Percentiles rank a stretch among this genome's conserved stretches.
These are phyloP conservation scores for Sarocladiaceae sp. DNA, from an alignment of 2,329 filamentous ascomycete species.

Conservation along the genomic window DNA sequence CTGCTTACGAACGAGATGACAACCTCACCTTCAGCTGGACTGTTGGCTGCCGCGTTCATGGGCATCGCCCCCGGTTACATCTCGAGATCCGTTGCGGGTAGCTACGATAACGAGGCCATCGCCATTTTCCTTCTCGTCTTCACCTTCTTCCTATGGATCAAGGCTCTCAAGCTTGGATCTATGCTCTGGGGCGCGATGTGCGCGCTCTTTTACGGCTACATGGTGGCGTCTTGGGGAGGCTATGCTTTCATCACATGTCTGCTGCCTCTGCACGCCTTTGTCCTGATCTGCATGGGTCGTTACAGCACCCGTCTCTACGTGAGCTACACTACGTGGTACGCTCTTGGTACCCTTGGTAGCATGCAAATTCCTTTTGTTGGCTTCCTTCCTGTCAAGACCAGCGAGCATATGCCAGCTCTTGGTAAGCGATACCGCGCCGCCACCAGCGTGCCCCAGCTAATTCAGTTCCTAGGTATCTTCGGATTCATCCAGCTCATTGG, in stretches of 20 bases:
- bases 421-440: constrained; percentile 47
- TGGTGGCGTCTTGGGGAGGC: constrained; percentile 99
- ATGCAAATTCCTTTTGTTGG: constrained; percentile 99
- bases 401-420: constrained; percentile 96
- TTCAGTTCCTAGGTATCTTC: constrained; percentile 65
- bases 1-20: constrained; percentile 97
- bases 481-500: constrained; percentile 90
- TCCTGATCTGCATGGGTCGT: constrained; percentile 91
- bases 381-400: constrained; percentile 91
- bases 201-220: constrained; percentile 97
- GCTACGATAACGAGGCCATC: constrained; percentile 99
- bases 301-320: constrained; percentile 94
- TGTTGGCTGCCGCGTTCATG: constrained; percentile 93
- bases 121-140: constrained; percentile 98
- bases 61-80: constrained; percentile 97
- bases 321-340: constrained; percentile 97
- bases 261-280: constrained; percentile 88
- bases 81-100: constrained; percentile 92
- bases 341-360: constrained; percentile 87
- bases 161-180: constrained; percentile 92
- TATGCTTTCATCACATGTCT: constrained; percentile 99
- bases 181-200: constrained; percentile 94
- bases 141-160: constrained; percentile 99
- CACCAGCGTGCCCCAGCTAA: background rate
- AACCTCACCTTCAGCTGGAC: constrained; percentile 85